Evolutionary conservation across 1,139 yeast species (phyloP), one percentile per base, ranked within the genome.

Genomic region (Geotrichum reessii): DNA sequence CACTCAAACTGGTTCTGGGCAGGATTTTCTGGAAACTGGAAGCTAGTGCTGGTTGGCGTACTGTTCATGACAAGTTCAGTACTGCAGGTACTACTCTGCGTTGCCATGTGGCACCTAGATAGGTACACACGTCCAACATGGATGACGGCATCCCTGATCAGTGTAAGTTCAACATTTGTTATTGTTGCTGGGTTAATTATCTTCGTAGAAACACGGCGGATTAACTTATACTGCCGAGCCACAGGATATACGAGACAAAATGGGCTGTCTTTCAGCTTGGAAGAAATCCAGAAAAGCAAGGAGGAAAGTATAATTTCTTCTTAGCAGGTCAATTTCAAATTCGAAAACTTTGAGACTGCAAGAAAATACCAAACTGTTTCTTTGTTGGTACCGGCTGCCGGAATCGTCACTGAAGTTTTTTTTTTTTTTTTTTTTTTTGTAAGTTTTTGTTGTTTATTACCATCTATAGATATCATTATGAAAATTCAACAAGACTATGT

Each of bases 91-190:
- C 19, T 48, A 19, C 40, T 61, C n/a, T 42, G 51, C 33, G 27
- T 47, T 12, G 60, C 57, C 46, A 63, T 63, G 65, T 63, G 65
- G 65, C 59, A 53, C 19, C 63, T 55, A 27, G 61, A 63, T 37
- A 56, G 65, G 22, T 62, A 56, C 22, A 61, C 49, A 17, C 55
- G 65, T 33, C 65, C 65, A 14, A 46, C 64, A 3, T 62, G 63
- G 63, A 50, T 60, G 9, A 62, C 65, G 7, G 65, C 64, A 2
- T 19, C 50, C 9, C 47, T 60, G 17, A 62, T 63, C 14, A 64
- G 63, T 4, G 37, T 60, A 6, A 62, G 64, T 14, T 63, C 62
- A 42, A 22, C 49, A n/a, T 58, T 37, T 28, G 57, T 56, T 4
- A 46, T 56, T 31, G 52, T 55, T 33, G 58, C 56, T 9, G 58